Evolutionary conservation across 495 filamentous ascomycete genomes (phyloP).

Genomic region (Xanthoparmelia taractica): DNA sequence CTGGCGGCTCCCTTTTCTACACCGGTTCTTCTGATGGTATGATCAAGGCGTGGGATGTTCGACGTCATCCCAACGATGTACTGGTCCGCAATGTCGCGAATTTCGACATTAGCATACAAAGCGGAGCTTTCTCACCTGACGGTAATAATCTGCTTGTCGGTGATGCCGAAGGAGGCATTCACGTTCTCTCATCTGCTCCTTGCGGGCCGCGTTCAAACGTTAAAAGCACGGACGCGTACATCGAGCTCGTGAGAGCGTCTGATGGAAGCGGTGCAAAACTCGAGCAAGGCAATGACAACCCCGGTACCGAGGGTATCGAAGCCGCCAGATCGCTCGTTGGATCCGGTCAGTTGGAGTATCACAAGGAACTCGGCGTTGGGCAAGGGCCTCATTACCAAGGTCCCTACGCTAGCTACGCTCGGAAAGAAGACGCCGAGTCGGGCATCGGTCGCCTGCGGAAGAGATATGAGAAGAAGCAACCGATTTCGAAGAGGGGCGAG

Average conservation of each 20-base stretch:
- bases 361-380: slow-evolving; percentile 39
- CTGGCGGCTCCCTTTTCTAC: slow-evolving; percentile 60
- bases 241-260: slow-evolving; percentile 14
- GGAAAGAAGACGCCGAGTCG: slow-evolving; percentile 23
- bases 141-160: slow-evolving; percentile 64
- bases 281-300: slow-evolving; percentile 10
- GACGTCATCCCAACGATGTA: slow-evolving; percentile 48
- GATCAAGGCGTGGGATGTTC: slow-evolving; percentile 79
- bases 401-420: slow-evolving; percentile 41
- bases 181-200: slow-evolving; percentile 49
- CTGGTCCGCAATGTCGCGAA: slow-evolving; percentile 53
- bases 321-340: slow-evolving; percentile 30
- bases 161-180: slow-evolving; percentile 65
- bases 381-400: slow-evolving; percentile 41
- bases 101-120: slow-evolving; percentile 45
- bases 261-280: slow-evolving; percentile 13
- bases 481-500: slow-evolving; percentile 16
- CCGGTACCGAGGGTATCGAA: slow-evolving; percentile 28
- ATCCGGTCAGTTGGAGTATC: slow-evolving; percentile 34
- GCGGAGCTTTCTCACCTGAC: slow-evolving; percentile 67
- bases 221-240: slow-evolving; percentile 3
- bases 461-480: slow-evolving; percentile 9
- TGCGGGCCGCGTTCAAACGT: slow-evolving; percentile 11
- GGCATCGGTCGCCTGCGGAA: slow-evolving; percentile 4
- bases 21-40: slow-evolving; percentile 87